Evolutionary conservation across 805 yeast species (phyloP), one percentile per base, ranked within the genome.

Genomic region (Zygoascus bituminiphila): DNA sequence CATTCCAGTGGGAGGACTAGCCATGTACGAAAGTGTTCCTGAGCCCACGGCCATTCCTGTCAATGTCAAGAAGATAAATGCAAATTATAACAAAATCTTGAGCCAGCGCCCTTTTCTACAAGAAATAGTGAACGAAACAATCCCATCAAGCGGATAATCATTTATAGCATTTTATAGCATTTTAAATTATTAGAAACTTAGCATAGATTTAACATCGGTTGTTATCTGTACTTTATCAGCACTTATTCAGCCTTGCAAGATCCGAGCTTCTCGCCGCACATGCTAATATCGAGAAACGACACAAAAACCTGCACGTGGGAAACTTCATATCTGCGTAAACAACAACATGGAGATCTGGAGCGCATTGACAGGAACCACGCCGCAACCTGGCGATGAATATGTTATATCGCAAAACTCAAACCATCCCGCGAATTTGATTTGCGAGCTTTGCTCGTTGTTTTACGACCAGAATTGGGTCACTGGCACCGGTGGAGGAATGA

Each of bases 401-500:
- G 35, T 41, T 7, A 26, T 25, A 25, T 72, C 76, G 2, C 54
- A 64, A n/a, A 79, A 76, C 51, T 76, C 79, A 12, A 63, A 69
- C 38, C 91, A 84, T 62, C 95, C 97, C 0, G 95, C 95, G 1
- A 81, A 84, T 58, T 69, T 84, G 57, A 86, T 89, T 52, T 88
- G 95, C 63, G 84, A 83, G 51, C 72, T 89, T 25, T 88, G 96
- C 62, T 71, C 77, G 45, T 68, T 76, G 15, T 87, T 91, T 62
- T 91, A 84, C 63, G 72, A 77, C 56, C 83, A 84, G 60, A 83
- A 85, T 45, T 88, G 96, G 96, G 91, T 87, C 57, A 82, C 96
- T 0, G 97, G 97, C 2, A 91, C 98, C 1, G 97, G 96, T 2
- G 98, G 97, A 26, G 97, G 97, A 2, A 82, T 91, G 57, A 84